These are phyloP conservation scores for Boletus huronensis DNA, from an alignment of 768 basidiomycete genomes.

Conservation along the genomic window DNA sequence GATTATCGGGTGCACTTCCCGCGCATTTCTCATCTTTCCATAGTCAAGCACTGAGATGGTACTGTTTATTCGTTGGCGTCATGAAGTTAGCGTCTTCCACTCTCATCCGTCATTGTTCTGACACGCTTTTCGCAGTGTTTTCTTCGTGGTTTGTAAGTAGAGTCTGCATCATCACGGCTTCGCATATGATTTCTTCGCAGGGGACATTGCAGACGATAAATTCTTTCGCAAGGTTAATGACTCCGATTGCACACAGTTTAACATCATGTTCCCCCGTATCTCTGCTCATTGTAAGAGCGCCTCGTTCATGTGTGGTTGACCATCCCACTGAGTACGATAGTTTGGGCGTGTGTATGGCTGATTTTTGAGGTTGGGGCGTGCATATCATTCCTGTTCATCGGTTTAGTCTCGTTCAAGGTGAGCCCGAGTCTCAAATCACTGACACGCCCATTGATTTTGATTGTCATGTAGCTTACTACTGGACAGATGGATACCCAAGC, in stretches of 20 bases:
- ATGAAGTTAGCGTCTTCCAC: slow-evolving; percentile 61
- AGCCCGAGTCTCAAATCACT: slow-evolving; percentile 4
- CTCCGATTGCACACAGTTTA: slow-evolving; percentile 89
- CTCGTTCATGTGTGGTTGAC: neutral
- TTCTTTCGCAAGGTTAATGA: slow-evolving; percentile 95
- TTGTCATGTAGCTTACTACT: slow-evolving; percentile 33
- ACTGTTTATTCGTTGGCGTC: slow-evolving; percentile 76
- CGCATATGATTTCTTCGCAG: slow-evolving; percentile 35
- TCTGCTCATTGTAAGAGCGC: slow-evolving; percentile 61
- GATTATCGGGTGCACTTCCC: slow-evolving; percentile 1
- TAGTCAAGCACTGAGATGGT: slow-evolving; percentile 81
- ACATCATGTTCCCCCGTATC: slow-evolving; percentile 66
- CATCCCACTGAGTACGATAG: slow-evolving; percentile 35
- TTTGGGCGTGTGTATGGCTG: slow-evolving; percentile 87
- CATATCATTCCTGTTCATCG: slow-evolving; percentile 75
- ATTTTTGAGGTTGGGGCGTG: slow-evolving; percentile 72
- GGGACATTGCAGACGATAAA: slow-evolving; percentile 92
- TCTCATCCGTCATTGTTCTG: slow-evolving; percentile 9
- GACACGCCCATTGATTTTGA: slow-evolving; percentile 1
- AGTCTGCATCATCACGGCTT: neutral
- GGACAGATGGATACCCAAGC: slow-evolving; percentile 58
- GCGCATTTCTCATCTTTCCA: slow-evolving; percentile 7
- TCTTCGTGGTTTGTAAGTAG: slow-evolving; percentile 82
- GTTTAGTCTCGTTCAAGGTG: slow-evolving; percentile 82
- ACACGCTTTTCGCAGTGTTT: slow-evolving; percentile 44